Evolutionary conservation across 805 yeast species (phyloP).

Genomic region (Saturnispora ahearnii): DNA sequence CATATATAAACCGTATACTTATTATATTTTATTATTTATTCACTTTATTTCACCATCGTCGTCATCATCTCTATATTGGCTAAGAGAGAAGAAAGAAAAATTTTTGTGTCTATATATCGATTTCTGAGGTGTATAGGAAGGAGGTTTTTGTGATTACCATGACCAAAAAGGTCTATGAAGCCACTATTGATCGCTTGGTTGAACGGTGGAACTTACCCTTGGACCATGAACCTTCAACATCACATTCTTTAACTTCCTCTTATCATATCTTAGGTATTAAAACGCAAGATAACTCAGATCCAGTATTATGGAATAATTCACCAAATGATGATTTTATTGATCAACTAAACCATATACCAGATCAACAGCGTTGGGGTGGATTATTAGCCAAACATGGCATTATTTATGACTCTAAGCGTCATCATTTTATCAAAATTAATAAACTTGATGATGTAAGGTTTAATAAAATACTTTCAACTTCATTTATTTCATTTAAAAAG

Average conservation of each 20-base stretch:
- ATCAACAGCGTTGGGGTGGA: neutral
- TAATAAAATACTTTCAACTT: constrained; percentile 3
- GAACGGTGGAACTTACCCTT: neutral
- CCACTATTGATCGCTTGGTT: neutral
- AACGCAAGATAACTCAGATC: constrained; percentile 3
- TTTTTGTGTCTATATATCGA: neutral
- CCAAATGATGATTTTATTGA: constrained; percentile 1
- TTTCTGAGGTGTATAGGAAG: no score
- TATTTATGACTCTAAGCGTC: neutral
- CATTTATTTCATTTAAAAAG: constrained; percentile 2
- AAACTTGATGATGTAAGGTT: constrained; percentile 1
- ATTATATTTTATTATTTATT: constrained; percentile 2
- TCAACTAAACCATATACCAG: constrained; percentile 1
- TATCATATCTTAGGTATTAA: neutral
- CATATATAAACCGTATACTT: constrained; percentile 1
- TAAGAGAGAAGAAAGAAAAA: neutral
- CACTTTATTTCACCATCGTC: neutral
- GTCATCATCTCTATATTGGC: neutral
- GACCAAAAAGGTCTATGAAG: neutral
- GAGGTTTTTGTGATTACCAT: neutral
- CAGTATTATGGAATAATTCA: neutral
- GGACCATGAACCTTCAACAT: neutral
- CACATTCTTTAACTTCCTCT: neutral
- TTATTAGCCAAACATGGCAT: constrained; percentile 2
- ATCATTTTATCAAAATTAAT: constrained; percentile 2